A percentile compares a stretch with the other conserved stretches of the same genome.
phyloP scores from a whole-genome alignment of 2,329 filamentous ascomycete species.

The Fragosphaeria purpurea region DNA sequence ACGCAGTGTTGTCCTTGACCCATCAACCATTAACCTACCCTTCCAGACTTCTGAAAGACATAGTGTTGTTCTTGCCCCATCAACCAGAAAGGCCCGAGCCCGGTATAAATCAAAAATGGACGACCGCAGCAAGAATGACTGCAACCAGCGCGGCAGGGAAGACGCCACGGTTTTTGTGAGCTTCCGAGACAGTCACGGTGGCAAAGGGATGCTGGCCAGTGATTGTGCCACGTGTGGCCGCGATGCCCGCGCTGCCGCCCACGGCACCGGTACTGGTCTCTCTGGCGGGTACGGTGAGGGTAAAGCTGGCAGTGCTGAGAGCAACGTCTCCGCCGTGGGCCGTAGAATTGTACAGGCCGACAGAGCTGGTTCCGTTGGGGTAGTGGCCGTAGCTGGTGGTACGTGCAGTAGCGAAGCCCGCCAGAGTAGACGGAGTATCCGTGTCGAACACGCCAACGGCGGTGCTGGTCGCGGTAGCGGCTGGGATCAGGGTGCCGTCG shows the following conservation, averaged over 20 bases:
- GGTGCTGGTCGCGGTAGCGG: conserved; percentile 5
- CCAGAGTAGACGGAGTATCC: not conserved
- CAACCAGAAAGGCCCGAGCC: too few relatives aligned
- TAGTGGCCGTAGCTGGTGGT: not conserved
- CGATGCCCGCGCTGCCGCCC: too few relatives aligned
- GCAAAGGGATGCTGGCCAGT: conserved; percentile 16
- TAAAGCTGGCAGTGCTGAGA: conserved; percentile 9
- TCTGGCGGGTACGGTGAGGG: not conserved
- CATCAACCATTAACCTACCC: too few relatives aligned
- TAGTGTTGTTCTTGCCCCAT: too few relatives aligned
- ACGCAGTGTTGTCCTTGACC: too few relatives aligned
- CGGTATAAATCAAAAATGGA: not conserved
- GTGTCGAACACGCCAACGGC: conserved; percentile 3
- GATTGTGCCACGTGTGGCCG: conserved; percentile 13
- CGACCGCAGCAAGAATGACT: conserved; percentile 22
- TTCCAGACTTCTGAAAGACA: too few relatives aligned
- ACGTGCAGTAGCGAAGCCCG: not conserved
- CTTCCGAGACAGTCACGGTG: conserved; percentile 20
- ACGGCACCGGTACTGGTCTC: too few relatives aligned
- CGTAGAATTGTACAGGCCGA: not conserved
- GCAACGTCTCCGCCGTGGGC: not conserved
- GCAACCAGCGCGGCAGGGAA: conserved; percentile 28
- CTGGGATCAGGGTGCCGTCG: not conserved
- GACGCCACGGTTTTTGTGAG: conserved; percentile 3
- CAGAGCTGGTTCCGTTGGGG: conserved; percentile 7